Conservation (phyloP, 2,329 filamentous ascomycete species). For the Pseudocercospora eumusae region DNA sequence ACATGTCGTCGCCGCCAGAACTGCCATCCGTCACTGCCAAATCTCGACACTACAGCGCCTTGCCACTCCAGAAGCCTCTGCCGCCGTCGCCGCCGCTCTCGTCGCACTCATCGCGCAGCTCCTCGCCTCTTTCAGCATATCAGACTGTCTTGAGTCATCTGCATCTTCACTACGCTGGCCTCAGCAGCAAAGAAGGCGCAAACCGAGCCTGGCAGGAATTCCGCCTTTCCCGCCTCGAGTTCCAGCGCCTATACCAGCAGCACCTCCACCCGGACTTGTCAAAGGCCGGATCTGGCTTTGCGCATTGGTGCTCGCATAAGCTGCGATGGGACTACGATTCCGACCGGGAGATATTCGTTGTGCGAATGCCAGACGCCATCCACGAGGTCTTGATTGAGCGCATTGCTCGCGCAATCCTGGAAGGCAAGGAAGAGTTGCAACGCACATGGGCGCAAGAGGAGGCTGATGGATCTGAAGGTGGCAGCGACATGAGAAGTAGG, state of each 20-base stretch:
- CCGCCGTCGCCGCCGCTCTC: background rate
- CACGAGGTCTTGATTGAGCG: constrained; percentile 1
- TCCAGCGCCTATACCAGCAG: background rate
- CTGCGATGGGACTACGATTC: constrained; percentile 1
- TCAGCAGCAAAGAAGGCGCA: background rate
- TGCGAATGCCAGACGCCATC: background rate
- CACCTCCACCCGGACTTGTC: background rate
- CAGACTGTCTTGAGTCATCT: background rate
- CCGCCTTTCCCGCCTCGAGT: background rate
- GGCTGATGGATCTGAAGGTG: background rate
- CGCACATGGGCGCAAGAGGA: background rate
- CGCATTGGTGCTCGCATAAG: background rate
- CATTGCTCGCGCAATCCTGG: background rate
- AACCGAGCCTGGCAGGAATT: background rate
- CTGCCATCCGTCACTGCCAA: background rate
- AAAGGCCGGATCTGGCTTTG: background rate
- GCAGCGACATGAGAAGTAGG: background rate
- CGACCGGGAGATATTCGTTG: background rate
- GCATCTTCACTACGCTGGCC: background rate
- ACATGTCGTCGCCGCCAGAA: background rate
- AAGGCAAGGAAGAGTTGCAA: background rate
- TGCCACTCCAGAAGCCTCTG: background rate
- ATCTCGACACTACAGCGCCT: background rate
- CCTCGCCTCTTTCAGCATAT: background rate
- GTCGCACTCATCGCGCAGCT: background rate